Percentiles rank a stretch among this genome's conserved stretches.
phyloP scores from a whole-genome alignment of 2,329 filamentous ascomycete species.

The Cadophora sp. region DNA sequence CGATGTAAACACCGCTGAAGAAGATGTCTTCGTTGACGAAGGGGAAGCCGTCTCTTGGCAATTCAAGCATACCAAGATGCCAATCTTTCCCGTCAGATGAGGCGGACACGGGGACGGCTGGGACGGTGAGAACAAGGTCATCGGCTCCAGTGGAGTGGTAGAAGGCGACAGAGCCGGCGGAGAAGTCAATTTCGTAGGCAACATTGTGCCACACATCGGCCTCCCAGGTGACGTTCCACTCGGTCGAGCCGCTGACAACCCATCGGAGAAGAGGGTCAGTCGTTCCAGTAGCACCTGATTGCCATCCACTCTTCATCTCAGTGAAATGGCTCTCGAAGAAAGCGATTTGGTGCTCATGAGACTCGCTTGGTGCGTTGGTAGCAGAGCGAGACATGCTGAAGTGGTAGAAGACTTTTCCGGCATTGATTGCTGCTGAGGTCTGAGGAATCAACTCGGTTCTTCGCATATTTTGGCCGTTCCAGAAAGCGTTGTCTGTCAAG shows the following conservation, averaged over 20 bases:
- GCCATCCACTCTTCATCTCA: constrained; percentile 75
- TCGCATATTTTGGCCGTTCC: constrained; percentile 76
- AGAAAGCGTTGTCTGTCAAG: constrained; percentile 67
- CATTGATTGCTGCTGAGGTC: constrained; percentile 67
- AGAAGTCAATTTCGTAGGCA: constrained; percentile 76
- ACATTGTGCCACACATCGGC: constrained; percentile 76
- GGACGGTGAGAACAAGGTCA: constrained; percentile 62
- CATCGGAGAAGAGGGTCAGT: constrained; percentile 66
- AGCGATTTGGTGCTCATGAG: constrained; percentile 69
- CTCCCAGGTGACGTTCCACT: constrained; percentile 68
- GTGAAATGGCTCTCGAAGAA: constrained; percentile 75
- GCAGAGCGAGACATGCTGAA: constrained; percentile 68
- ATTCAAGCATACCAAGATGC: constrained; percentile 73
- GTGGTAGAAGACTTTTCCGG: constrained; percentile 74
- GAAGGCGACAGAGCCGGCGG: constrained; percentile 65
- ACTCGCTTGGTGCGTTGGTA: constrained; percentile 64
- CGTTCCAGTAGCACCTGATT: constrained; percentile 54
- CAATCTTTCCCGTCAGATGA: constrained; percentile 73
- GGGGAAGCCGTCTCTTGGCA: constrained; percentile 62
- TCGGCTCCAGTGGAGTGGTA: constrained; percentile 72
- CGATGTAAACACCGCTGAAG: constrained; percentile 75
- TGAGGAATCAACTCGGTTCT: constrained; percentile 77
- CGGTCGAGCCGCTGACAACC: constrained; percentile 63
- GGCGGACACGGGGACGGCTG: constrained; percentile 64
- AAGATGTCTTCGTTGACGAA: constrained; percentile 57